phyloP scores from a whole-genome alignment of 106 monocot genomes.

The Dendrobium catenatum region DNA sequence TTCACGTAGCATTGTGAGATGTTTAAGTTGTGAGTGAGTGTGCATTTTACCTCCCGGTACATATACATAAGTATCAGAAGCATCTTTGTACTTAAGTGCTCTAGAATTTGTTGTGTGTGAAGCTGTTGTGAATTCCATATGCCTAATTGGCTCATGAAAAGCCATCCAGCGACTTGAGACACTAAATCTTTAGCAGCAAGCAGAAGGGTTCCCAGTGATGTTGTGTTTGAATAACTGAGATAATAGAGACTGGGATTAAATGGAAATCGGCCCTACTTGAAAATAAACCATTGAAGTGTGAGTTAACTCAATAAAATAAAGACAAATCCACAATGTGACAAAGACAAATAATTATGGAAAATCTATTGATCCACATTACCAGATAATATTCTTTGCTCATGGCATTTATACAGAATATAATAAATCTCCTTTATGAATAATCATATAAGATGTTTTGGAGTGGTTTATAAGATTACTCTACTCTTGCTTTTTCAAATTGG shows the following conservation, averaged over 20 bases:
- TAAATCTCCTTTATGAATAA: background rate
- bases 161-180: constrained; percentile 53
- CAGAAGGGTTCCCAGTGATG: constrained; percentile 19
- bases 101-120: constrained; percentile 67
- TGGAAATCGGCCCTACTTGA: constrained; percentile 58
- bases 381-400: background rate
- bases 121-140: constrained; percentile 47
- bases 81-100: constrained; percentile 92
- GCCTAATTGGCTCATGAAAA: constrained; percentile 73
- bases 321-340: background rate
- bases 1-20: background rate
- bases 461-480: background rate
- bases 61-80: constrained; percentile 86
- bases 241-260: constrained; percentile 45
- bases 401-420: background rate
- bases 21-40: background rate
- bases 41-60: constrained; percentile 64
- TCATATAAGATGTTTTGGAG: background rate
- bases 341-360: background rate
- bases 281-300: background rate
- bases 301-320: background rate
- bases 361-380: background rate
- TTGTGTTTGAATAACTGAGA: constrained; percentile 23
- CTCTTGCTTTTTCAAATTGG: background rate
- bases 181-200: constrained; percentile 15